Percentiles rank a stretch among this genome's conserved stretches.
phyloP scores from a whole-genome alignment of 2,329 filamentous ascomycete genomes.

The Zasmidium angulare region DNA sequence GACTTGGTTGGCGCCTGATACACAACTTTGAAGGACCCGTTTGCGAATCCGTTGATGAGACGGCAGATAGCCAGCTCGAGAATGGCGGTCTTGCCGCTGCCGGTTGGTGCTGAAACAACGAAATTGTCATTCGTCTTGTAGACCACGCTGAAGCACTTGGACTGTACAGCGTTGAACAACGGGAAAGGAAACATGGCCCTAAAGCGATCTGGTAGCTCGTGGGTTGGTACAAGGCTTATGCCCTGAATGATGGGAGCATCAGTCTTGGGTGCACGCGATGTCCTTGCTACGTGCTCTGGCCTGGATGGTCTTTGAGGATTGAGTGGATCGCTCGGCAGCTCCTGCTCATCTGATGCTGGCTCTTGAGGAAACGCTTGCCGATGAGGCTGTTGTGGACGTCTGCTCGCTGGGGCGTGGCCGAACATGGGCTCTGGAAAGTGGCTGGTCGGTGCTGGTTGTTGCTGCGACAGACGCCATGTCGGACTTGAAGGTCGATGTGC shows the following conservation, averaged over 20 bases:
- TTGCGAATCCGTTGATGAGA: conserved; percentile 57
- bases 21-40: conserved; percentile 71
- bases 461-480: background rate
- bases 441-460: background rate
- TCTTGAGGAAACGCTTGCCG: background rate
- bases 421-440: background rate
- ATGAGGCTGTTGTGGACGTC: background rate
- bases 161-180: conserved; percentile 80
- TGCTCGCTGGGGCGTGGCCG: background rate
- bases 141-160: conserved; percentile 68
- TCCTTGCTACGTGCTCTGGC: background rate
- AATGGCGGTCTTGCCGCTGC: conserved; percentile 80
- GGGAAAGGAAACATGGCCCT: conserved; percentile 70
- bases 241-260: conserved; percentile 53
- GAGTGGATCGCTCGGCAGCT: background rate
- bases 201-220: conserved; percentile 67
- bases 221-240: conserved; percentile 59
- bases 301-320: background rate
- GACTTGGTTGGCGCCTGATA: conserved; percentile 86
- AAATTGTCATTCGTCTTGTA: conserved; percentile 72
- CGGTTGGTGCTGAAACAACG: conserved; percentile 77
- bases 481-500: background rate
- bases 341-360: background rate
- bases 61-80: conserved; percentile 81
- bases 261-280: background rate